Base-by-base conservation (phyloP, 352 stramenopile species). In the Plasmopara muralis region DNA sequence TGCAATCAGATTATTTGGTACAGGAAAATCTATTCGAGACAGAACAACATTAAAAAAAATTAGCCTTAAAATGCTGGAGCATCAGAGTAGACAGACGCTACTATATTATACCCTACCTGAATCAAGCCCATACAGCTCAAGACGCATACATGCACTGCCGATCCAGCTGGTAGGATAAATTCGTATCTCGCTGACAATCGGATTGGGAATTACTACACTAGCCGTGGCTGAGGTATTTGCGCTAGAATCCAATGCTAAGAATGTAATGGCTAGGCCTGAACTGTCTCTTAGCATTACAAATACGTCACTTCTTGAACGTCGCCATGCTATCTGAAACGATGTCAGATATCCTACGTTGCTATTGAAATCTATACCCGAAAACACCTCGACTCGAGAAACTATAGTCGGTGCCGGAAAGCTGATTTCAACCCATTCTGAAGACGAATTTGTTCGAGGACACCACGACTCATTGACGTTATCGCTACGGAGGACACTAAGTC, bases 71-170 rank as follows among this genome's bases (percentile, higher is more conserved):
- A 16, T 14, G 37, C 18, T 33, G 29, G 18, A 45, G 9, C 28
- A 16, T 7, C 9, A 33, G 10, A 25, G 9, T 25, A 43, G 47
- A 31, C 15, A 50, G 39, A 39, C 6, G 20, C 20, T 25, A 25
- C 20, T 35, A 15, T 46, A 41, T 5, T 29, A 39, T 16, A 33
- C 15, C 45, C 29, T 71, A 83, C 72, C 64, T 62, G 57, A 48
- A 30, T 65, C 62, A n/a, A 62, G 68, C 8, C 74, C 68, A 15
- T 64, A 75, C 0, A 81, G 13, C 40, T 85, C 74, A n/a, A 85
- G 33, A 0, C 45, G 63, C 16, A 85, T 20, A 50, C 74, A 85
- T 4, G 55, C 25, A 6, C 44, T 55, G 8, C 68, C 72, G 2
- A 31, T 37, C 69, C 71, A 85, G 8, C n/a, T 43, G 0, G 60